phyloP scores from a whole-genome alignment of 2,329 filamentous ascomycete genomes.

The Ploettnerulaceae sp. region DNA sequence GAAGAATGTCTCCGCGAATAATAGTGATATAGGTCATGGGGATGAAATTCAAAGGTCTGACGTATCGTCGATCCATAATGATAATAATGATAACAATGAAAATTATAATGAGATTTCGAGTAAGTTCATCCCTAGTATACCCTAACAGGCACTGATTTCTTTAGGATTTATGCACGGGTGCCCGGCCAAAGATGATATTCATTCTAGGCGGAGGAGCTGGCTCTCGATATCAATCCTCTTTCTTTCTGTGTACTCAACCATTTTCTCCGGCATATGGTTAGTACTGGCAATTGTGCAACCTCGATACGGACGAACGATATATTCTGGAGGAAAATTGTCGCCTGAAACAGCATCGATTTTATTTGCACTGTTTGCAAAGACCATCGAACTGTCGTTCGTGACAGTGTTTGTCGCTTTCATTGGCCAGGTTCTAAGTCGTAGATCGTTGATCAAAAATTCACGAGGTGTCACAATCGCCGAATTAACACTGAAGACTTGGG shows the following conservation, averaged over 20 bases:
- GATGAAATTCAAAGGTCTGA: slow-evolving; percentile 1
- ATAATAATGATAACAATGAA: slow-evolving; percentile 19
- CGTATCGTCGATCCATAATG: slow-evolving; percentile 8
- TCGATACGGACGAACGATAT: slow-evolving; percentile 55
- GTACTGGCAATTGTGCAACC: slow-evolving; percentile 57
- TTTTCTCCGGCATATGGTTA: slow-evolving; percentile 63
- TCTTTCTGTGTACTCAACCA: slow-evolving; percentile 57
- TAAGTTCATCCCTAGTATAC: not conserved
- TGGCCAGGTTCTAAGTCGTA: slow-evolving; percentile 68
- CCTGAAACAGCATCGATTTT: slow-evolving; percentile 63
- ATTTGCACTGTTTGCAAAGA: slow-evolving; percentile 67
- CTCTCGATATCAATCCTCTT: slow-evolving; percentile 44
- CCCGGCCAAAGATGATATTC: slow-evolving; percentile 23
- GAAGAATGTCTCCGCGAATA: slow-evolving; percentile 15
- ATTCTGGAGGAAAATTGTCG: slow-evolving; percentile 45
- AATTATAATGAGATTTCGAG: no score
- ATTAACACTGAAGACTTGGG: slow-evolving; percentile 73
- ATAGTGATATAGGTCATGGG: slow-evolving; percentile 11
- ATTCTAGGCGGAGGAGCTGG: slow-evolving; percentile 37
- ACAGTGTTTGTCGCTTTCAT: slow-evolving; percentile 71
- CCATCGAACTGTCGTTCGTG: slow-evolving; percentile 73
- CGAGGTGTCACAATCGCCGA: slow-evolving; percentile 69
- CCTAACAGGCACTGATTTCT: not conserved
- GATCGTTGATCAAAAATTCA: slow-evolving; percentile 56
- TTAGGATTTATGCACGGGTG: slow-evolving; percentile 18